phyloP scores from a whole-genome alignment of 148 eudicot species.

The Talinum fruticosum region DNA sequence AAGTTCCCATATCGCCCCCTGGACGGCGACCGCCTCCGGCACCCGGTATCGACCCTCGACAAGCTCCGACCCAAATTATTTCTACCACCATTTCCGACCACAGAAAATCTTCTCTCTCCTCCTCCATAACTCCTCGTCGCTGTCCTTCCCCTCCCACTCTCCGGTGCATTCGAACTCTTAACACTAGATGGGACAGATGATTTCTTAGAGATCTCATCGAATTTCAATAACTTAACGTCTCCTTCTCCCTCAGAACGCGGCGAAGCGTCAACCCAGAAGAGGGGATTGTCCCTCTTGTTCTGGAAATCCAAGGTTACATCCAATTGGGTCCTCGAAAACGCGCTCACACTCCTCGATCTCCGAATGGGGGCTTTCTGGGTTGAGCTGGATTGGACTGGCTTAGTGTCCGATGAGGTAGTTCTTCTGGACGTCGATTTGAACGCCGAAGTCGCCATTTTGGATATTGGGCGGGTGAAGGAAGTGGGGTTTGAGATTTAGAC shows the following conservation, averaged over 20 bases:
- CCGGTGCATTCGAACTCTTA: conserved; percentile 15
- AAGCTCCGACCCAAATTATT: conserved; percentile 42
- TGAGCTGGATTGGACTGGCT: conserved; percentile 14
- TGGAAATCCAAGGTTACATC: conserved; percentile 43
- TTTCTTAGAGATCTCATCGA: conserved; percentile 19
- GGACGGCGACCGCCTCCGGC: conserved; percentile 39
- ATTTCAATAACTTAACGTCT: conserved; percentile 15
- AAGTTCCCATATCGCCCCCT: conserved; percentile 33
- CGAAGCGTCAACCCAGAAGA: conserved; percentile 47
- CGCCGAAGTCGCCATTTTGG: conserved; percentile 53
- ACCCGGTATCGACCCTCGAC: conserved; percentile 39
- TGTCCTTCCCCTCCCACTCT: conserved; percentile 56
- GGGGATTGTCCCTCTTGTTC: conserved; percentile 67
- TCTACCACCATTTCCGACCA: conserved; percentile 23
- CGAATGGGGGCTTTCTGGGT: conserved; percentile 28
- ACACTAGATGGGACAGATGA: not conserved
- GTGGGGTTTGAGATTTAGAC: not conserved
- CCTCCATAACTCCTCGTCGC: conserved; percentile 34
- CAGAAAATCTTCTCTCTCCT: not conserved
- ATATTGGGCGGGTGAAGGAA: not conserved
- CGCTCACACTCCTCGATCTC: conserved; percentile 60
- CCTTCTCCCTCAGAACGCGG: conserved; percentile 27
- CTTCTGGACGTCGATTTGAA: conserved; percentile 57
- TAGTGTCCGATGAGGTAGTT: conserved; percentile 19
- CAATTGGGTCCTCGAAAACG: conserved; percentile 36